A percentile compares a stretch with the other conserved stretches of the same genome.
These are phyloP conservation scores for Acacia pycnantha DNA, from an alignment of 331 rosid species.

Conservation along the genomic window DNA sequence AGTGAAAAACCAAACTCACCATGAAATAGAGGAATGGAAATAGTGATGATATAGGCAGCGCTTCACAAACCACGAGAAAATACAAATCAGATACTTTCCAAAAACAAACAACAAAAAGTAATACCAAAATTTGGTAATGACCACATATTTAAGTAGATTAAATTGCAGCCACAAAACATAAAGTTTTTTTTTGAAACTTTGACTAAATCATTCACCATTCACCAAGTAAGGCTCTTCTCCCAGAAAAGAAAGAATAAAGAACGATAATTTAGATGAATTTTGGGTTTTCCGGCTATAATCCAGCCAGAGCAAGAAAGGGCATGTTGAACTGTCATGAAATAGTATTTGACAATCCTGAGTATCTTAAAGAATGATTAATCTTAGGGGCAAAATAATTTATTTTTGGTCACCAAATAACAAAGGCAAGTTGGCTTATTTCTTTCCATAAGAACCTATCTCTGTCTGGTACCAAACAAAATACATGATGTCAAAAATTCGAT, in stretches of 20 bases:
- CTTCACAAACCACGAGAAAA: constrained; percentile 44
- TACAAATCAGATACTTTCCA: not conserved
- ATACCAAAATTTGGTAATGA: not conserved
- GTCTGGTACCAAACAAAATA: no score
- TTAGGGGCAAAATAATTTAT: not conserved
- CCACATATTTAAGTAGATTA: not conserved
- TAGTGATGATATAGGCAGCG: constrained; percentile 61
- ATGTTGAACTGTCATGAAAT: not conserved
- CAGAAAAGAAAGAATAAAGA: not conserved
- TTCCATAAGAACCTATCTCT: not conserved
- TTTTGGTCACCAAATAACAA: not conserved
- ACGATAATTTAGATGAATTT: not conserved
- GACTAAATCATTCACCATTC: not conserved
- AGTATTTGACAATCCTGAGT: not conserved
- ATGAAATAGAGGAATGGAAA: constrained; percentile 80
- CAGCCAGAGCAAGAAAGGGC: not conserved
- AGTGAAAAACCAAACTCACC: constrained; percentile 45
- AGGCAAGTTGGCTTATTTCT: not conserved
- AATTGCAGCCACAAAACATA: not conserved
- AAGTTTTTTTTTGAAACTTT: not conserved
- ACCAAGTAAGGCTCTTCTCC: not conserved
- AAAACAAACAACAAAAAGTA: not conserved
- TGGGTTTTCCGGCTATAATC: not conserved
- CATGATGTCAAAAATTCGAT: not conserved
- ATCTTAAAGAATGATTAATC: not conserved